Evolutionary conservation across 2,329 filamentous ascomycete genomes (phyloP).

Genomic region (Aphanocladium album): DNA sequence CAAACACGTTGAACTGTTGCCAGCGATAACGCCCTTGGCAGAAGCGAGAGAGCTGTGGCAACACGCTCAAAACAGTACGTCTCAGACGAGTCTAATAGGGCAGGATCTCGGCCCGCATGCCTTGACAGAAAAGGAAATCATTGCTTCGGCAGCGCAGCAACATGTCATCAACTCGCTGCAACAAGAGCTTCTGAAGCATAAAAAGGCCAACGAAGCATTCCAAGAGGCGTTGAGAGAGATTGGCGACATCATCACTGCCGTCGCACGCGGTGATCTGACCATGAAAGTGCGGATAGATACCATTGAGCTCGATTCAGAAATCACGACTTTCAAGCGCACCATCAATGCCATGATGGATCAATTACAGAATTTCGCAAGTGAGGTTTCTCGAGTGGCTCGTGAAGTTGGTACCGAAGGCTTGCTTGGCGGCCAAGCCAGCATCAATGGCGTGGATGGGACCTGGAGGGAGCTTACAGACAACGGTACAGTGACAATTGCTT

Average conservation of each 20-base stretch:
- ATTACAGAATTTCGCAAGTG: conserved; percentile 90
- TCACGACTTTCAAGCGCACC: conserved; percentile 93
- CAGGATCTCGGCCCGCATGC: not conserved
- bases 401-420: conserved; percentile 96
- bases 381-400: conserved; percentile 89
- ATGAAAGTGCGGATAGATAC: conserved; percentile 96
- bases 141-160: not conserved
- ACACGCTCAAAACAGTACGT: not conserved
- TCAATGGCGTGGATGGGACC: conserved; percentile 89
- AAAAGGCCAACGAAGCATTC: conserved; percentile 97
- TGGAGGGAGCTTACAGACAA: conserved; percentile 97
- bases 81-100: not conserved
- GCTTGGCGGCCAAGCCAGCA: conserved; percentile 87
- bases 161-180: not conserved
- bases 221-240: conserved; percentile 96
- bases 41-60: not conserved
- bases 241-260: conserved; percentile 93
- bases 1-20: not conserved
- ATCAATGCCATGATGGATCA: conserved; percentile 99
- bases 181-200: conserved; percentile 83
- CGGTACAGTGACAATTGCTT: conserved; percentile 4
- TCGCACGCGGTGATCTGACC: conserved; percentile 89
- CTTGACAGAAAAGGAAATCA: not conserved
- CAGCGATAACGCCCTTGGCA: not conserved
- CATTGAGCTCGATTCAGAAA: conserved; percentile 96